Evolutionary conservation across 1,284 basidiomycete genomes (phyloP), one percentile per base, ranked within the genome.

Genomic region (Thecaphora thlaspeos): DNA sequence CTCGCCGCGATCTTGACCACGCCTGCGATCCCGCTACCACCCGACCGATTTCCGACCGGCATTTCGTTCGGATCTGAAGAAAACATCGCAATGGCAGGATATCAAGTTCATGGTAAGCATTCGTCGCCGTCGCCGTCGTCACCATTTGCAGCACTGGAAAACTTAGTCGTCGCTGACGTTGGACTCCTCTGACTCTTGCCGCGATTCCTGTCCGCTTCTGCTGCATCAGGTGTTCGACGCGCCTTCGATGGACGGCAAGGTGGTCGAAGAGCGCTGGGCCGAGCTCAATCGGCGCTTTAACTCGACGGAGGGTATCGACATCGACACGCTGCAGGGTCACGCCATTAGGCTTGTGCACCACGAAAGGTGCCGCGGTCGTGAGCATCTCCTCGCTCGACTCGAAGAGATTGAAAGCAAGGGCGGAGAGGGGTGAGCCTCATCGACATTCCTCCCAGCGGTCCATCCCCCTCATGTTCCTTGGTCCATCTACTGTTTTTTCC

Each of bases 211-310:
- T 28, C 26, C 32, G 7, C 17, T 9, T 21, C 11, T 39, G 26
- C 21, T 14, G 37, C 18, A 24, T n/a, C 48, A 86, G 83, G 80
- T 86, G 43, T 87, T 87, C 61, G 86, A 87, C 70, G 80, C 85
- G n/a, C 86, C 85, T 1, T 85, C 84, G 2, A 77, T 79, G 21
- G 81, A 79, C 7, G 61, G 79, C 1, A 73, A 80, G 36, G 79
- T 82, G 0, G 86, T 87, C 58, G 86, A 87, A 71, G 80, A 83
- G 7, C 83, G 86, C 5, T 78, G 84, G 48, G 77, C 76, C 0
- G 78, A 79, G 41, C 78, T 87, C 28, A 73, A 82, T 50, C 76
- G 79, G 43, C 79, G 80, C 0, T 85, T 86, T 63, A 82, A 82
- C 2, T 77, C 80, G 9, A 46, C 80, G 73, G 46, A 58, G 17